Base-by-base conservation (phyloP, 116 monocot species). In the Phalaenopsis hybrid region DNA sequence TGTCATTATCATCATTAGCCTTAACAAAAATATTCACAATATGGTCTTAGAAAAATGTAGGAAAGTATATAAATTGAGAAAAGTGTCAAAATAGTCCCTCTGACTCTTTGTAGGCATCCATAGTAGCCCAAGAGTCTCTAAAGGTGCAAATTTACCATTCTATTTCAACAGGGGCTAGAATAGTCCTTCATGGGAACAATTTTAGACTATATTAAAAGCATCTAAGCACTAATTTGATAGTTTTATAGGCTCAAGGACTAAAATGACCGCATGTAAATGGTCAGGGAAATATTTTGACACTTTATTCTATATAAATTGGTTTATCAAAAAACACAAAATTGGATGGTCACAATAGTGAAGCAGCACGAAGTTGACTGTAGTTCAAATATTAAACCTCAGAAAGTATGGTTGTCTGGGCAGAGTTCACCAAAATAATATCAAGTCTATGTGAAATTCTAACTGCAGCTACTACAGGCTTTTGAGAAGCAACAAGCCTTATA, bases 401-500 rank as follows among this genome's bases (percentile, higher is more conserved):
- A 46, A 89, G 83, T 61, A 65, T 67, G 33, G 92, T 45, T 51
- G 65, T 44, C 78, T 80, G 57, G 23, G 59, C 25, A 57, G 81
- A 76, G 70, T 70, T 86, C 31, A 55, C 86, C 0, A 95, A 82
- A 67, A 91, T 75, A 15, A 83, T 52, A 58, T 82, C 72, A 74
- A 95, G 89, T 88, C 91, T 87, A 46, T 91, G 88, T 8, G 90
- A 90, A 81, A 90, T 68, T 28, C 75, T 93, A 82, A 84, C 52
- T 75, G 86, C 88, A 80, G 95, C 89, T 81, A 93, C 76, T 45
- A 91, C 44, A 65, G 99, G 95, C 77, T 89, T 93, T 85, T 88
- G 91, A 84, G 79, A 84, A 85, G 91, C 85, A 85, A 88, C 84
- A 78, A 89, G 92, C 78, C 79, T 86, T 41, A 99, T 87, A 50